These are phyloP conservation scores for Solanum habrochaites DNA, from an alignment of 257 asterid genomes.

Conservation along the genomic window DNA sequence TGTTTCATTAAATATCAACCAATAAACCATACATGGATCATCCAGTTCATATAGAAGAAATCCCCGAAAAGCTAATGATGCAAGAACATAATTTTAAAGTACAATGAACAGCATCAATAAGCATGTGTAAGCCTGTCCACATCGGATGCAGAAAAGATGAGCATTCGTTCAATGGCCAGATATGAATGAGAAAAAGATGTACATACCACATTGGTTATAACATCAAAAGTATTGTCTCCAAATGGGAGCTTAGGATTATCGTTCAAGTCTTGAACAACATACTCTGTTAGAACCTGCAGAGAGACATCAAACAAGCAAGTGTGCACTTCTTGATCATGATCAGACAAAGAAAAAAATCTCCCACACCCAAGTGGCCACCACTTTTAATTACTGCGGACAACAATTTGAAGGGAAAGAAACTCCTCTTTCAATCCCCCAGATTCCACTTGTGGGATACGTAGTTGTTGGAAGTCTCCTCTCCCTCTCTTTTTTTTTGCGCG, in stretches of 20 bases:
- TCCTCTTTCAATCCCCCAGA: background rate
- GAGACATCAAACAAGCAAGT: background rate
- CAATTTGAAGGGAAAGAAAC: background rate
- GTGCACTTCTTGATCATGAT: background rate
- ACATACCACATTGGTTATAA: constrained; percentile 77
- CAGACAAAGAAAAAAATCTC: background rate
- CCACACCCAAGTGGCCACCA: background rate
- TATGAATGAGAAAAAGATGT: background rate
- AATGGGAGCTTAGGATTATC: constrained; percentile 71
- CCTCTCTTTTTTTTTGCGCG: background rate
- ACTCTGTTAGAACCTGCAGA: constrained; percentile 79
- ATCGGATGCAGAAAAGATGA: background rate
- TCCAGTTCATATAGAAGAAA: background rate
- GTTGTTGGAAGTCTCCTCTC: background rate
- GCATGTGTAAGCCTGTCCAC: background rate
- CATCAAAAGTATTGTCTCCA: constrained; percentile 72
- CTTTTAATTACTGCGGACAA: background rate
- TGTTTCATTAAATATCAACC: background rate
- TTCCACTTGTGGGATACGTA: background rate
- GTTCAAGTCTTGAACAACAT: constrained; percentile 86
- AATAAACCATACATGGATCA: background rate
- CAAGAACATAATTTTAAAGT: background rate
- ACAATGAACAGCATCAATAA: background rate
- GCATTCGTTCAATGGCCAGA: background rate
- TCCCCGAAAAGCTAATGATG: background rate